Conservation (phyloP, 495 filamentous ascomycete genomes). For the Letharia lupina region DNA sequence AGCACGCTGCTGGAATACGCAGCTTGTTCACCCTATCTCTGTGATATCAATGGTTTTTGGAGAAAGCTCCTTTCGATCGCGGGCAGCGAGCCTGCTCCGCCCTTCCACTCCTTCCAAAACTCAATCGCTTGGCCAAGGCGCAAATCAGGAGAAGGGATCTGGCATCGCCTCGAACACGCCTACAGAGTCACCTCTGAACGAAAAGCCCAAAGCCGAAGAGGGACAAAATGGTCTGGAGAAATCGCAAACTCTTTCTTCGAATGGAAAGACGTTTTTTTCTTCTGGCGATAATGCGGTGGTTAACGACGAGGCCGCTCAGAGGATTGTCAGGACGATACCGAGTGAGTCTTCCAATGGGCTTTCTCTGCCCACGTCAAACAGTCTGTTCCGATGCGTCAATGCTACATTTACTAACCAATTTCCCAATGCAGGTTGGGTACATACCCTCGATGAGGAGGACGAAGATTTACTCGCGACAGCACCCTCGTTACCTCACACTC, state of each 20-base stretch:
- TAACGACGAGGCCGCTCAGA: slow-evolving; percentile 25
- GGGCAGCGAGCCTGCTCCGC: slow-evolving; percentile 21
- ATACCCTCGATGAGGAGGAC: slow-evolving; percentile 39
- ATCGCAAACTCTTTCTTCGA: slow-evolving; percentile 25
- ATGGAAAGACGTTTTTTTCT: slow-evolving; percentile 23
- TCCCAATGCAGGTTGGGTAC: slow-evolving; percentile 42
- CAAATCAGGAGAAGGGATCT: slow-evolving; percentile 5
- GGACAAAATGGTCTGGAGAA: slow-evolving; percentile 9
- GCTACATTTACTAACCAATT: neutral
- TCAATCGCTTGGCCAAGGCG: slow-evolving; percentile 10
- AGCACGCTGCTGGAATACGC: slow-evolving; percentile 4
- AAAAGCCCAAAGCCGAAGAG: slow-evolving; percentile 14
- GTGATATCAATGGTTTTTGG: slow-evolving; percentile 17
- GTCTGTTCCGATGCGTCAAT: too few species aligned
- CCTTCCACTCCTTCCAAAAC: slow-evolving; percentile 12
- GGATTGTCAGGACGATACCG: slow-evolving; percentile 33
- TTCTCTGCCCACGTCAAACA: neutral
- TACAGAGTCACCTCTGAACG: slow-evolving; percentile 11
- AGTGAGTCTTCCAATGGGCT: slow-evolving; percentile 20
- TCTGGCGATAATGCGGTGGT: slow-evolving; percentile 22
- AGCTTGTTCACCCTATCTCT: neutral
- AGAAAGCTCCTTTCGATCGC: slow-evolving; percentile 15
- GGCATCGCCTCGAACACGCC: slow-evolving; percentile 3
- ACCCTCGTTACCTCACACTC: slow-evolving; percentile 37
- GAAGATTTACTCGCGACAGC: slow-evolving; percentile 32